A percentile compares a stretch with the other conserved stretches of the same genome.
Conservation (phyloP, 179 eudicot species). For the Amaranthus tricolor region DNA sequence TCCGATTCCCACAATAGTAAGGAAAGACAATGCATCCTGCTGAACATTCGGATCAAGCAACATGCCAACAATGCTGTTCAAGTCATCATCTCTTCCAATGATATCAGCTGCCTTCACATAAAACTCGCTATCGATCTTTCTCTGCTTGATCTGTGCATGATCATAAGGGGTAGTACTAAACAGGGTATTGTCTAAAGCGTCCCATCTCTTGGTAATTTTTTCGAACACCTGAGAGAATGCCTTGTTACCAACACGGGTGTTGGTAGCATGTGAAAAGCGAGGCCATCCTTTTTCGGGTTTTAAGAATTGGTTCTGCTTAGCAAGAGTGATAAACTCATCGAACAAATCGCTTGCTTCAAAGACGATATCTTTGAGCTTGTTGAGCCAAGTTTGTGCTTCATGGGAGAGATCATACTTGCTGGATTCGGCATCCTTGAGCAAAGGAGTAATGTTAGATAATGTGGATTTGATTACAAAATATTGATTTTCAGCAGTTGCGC, state of each 20-base stretch:
- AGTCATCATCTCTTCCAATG: not conserved
- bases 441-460: not conserved
- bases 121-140: not conserved
- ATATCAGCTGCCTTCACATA: not conserved
- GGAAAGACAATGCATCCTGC: not conserved
- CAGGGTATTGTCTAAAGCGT: no score
- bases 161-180: no score
- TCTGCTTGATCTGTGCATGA: not conserved
- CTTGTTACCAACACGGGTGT: not conserved
- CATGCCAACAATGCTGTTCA: not conserved
- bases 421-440: not conserved
- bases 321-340: conserved; percentile 5
- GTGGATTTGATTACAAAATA: no score
- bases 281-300: not conserved
- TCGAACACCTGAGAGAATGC: no score
- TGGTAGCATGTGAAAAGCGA: not conserved
- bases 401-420: not conserved
- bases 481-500: no score
- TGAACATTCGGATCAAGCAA: not conserved
- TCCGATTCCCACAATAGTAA: not conserved
- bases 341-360: not conserved
- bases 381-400: not conserved
- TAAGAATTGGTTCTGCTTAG: not conserved
- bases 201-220: no score
- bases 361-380: not conserved